A percentile compares a stretch with the other conserved stretches of the same genome.
Conservation (phyloP, 805 yeast genomes). For the Kazachstania psychrophila region DNA sequence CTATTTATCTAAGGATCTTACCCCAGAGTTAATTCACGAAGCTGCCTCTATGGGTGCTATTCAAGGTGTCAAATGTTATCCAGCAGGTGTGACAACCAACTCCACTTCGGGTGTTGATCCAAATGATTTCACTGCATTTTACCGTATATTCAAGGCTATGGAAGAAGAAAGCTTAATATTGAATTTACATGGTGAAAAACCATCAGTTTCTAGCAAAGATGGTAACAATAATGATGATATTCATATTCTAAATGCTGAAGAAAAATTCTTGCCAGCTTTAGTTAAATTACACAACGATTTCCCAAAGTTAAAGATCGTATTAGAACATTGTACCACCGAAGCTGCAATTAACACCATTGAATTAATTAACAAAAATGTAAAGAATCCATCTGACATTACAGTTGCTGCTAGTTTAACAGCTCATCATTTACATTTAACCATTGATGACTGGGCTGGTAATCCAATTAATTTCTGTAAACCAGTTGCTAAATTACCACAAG, state of each 20-base stretch:
- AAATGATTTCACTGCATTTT: conserved; percentile 79
- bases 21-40: conserved; percentile 74
- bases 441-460: conserved; percentile 95
- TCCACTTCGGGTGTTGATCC: conserved; percentile 88
- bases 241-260: conserved; percentile 90
- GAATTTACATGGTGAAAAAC: conserved; percentile 94
- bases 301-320: conserved; percentile 75
- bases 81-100: conserved; percentile 99
- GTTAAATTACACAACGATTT: conserved; percentile 67
- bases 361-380: conserved; percentile 43
- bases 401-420: conserved; percentile 95
- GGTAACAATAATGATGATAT: conserved; percentile 50
- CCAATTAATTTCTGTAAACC: conserved; percentile 96
- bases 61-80: conserved; percentile 90
- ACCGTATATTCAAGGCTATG: conserved; percentile 85
- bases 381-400: conserved; percentile 33
- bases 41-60: conserved; percentile 66
- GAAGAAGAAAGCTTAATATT: conserved; percentile 67
- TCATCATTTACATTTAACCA: conserved; percentile 80
- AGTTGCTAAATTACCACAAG: conserved; percentile 87
- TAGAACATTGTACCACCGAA: conserved; percentile 91
- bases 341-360: conserved; percentile 76
- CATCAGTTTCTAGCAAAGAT: conserved; percentile 46
- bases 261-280: conserved; percentile 83
- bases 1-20: conserved; percentile 65